Evolutionary conservation across 2,329 filamentous ascomycete genomes (phyloP), one percentile per base, ranked within the genome.

Genomic region (Aspergillus felis): DNA sequence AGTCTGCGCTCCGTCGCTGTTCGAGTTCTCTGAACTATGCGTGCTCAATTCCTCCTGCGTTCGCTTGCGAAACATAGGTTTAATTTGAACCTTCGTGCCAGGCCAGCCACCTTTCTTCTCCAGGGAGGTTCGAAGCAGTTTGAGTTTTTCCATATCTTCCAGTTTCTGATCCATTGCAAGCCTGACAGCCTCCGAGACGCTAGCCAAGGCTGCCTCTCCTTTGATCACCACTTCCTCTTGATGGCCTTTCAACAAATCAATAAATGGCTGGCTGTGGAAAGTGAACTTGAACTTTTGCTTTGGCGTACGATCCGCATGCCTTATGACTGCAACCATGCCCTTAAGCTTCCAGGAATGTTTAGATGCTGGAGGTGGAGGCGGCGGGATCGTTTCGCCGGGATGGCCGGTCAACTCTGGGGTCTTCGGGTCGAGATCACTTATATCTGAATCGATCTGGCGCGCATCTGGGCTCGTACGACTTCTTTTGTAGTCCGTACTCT

Each of bases 201-300:
- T 96, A 35, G 88, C 86, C 48, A 99, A 78, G 0, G 94, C 94
- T 42, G 91, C 87, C 71, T 96, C 92, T 8, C 93, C 93, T 63
- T 96, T 94, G 24, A 99, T 83, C 1, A 99, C 82, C 1, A 99
- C 94, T 71, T 99, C 94, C 74, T 97, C 93, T 68, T 96, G 91
- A 68, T 99, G 93, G 0, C 94, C 94, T 71, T 93, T 96, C 46
- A 99, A 84, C 3, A 99, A 81, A 62, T 96, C 90, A 61, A 99
- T 92, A 69, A 99, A 99, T 0, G 94, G 94, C 61, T 92, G 91
- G 0, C 92, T 96, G 70, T 99, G 94, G 67, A 99, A 97, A 0
- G 94, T 99, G 68, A 97, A 99, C 73, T 99, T 99, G 81, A 97
- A 97, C 73, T 99, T 99, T 69, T 99, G 94, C 77, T 99, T 99